Evolutionary conservation across 2,329 filamentous ascomycete genomes (phyloP).

Genomic region (Epichloe uncinata): DNA sequence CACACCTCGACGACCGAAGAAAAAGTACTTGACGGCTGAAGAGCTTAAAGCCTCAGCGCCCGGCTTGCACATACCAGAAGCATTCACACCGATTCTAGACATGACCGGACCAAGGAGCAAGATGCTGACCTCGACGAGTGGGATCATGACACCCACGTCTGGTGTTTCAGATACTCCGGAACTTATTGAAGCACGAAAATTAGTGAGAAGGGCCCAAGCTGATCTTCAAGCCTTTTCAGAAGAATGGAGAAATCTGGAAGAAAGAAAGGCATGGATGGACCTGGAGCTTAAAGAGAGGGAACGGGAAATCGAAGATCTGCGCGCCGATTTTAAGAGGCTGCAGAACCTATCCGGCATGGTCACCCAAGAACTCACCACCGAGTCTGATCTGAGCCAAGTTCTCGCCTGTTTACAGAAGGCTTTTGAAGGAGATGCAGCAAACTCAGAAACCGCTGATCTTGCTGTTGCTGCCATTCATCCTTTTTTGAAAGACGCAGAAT

Average conservation of each 20-base stretch:
- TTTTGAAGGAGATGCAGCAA: constrained; percentile 38
- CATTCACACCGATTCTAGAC: constrained; percentile 81
- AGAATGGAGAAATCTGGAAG: constrained; percentile 76
- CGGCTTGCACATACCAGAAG: constrained; percentile 78
- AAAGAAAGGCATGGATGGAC: constrained; percentile 67
- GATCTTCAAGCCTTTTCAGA: constrained; percentile 84
- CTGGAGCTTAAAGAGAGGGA: constrained; percentile 60
- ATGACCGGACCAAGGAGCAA: constrained; percentile 74
- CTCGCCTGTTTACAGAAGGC: constrained; percentile 46
- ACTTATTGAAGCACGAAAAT: constrained; percentile 55
- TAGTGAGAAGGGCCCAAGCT: constrained; percentile 63
- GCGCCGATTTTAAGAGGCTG: constrained; percentile 49
- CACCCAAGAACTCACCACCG: constrained; percentile 37
- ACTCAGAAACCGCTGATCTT: constrained; percentile 52
- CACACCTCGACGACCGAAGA: constrained; percentile 56
- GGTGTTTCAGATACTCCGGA: constrained; percentile 46
- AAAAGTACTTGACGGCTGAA: constrained; percentile 67
- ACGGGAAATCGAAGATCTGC: constrained; percentile 54
- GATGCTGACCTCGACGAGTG: constrained; percentile 66
- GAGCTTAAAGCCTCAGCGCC: constrained; percentile 69
- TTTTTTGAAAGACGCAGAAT: constrained; percentile 56
- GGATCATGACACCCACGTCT: constrained; percentile 55
- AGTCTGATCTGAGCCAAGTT: constrained; percentile 50
- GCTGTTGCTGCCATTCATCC: constrained; percentile 76
- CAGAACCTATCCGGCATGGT: constrained; percentile 44